Percentiles rank a stretch among this genome's conserved stretches.
Evolutionary conservation across 2,329 filamentous ascomycete species (phyloP).

Genomic region (Penicillium psychrosexuale): DNA sequence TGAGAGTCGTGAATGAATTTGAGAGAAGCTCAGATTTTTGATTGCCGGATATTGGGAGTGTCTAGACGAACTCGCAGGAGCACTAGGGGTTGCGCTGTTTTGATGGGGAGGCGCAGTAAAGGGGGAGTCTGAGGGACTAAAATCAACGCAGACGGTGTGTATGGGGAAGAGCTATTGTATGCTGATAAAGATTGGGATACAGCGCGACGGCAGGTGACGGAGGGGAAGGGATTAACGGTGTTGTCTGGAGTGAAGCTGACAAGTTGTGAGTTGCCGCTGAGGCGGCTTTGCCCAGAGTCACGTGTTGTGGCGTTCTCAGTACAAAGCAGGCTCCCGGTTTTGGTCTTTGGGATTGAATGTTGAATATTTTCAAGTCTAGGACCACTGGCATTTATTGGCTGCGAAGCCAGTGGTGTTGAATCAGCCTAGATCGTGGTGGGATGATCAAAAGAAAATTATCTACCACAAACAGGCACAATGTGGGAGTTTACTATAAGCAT

Average conservation of each 20-base stretch:
- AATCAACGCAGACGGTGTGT: background rate
- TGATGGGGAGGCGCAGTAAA: constrained; percentile 6
- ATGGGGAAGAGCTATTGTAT: background rate
- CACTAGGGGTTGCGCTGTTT: constrained; percentile 22
- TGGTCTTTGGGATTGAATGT: background rate
- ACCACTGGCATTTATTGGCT: background rate
- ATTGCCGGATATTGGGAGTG: constrained; percentile 10
- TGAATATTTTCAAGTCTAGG: background rate
- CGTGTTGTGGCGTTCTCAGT: constrained; percentile 24
- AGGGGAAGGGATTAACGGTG: constrained; percentile 2
- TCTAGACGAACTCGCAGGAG: constrained; percentile 10
- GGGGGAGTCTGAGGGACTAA: background rate
- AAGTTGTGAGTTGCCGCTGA: constrained; percentile 23
- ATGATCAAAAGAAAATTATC: background rate
- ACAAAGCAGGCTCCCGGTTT: constrained; percentile 3
- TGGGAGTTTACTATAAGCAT: background rate
- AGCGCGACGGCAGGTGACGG: background rate
- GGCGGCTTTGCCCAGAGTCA: constrained; percentile 18
- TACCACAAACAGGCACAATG: constrained; percentile 5
- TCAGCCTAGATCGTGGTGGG: no score
- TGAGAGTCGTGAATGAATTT: constrained; percentile 17
- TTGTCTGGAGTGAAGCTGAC: constrained; percentile 20
- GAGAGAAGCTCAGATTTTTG: constrained; percentile 11
- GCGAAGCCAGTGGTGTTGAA: background rate
- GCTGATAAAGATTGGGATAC: background rate